A percentile compares a stretch with the other conserved stretches of the same genome.
These are phyloP conservation scores for Clarireedia monteithiana DNA, from an alignment of 2,329 filamentous ascomycete species.

Conservation along the genomic window DNA sequence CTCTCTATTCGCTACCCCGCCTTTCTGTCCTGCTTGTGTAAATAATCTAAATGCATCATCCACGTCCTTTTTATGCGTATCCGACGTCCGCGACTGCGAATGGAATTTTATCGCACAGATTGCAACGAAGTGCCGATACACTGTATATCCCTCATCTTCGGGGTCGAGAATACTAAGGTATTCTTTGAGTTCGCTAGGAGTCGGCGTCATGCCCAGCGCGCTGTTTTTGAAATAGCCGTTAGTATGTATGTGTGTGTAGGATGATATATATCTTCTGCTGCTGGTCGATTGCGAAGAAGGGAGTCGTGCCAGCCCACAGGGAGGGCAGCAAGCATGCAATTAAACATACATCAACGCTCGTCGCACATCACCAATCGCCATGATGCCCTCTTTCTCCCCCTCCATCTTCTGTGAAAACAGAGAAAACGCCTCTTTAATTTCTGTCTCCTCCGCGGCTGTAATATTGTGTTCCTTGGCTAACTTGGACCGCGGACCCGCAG, in stretches of 20 bases:
- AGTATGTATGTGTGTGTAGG: neutral
- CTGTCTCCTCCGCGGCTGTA: constrained; percentile 72
- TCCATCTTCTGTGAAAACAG: constrained; percentile 69
- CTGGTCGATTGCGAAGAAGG: neutral
- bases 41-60: constrained; percentile 80
- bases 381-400: constrained; percentile 58
- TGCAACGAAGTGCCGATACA: constrained; percentile 75
- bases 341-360: constrained; percentile 59
- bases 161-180: constrained; percentile 81
- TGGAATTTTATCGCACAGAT: constrained; percentile 84
- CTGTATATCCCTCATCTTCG: constrained; percentile 66
- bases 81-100: constrained; percentile 42
- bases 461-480: constrained; percentile 90
- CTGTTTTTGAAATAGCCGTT: constrained; percentile 35
- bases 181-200: constrained; percentile 60
- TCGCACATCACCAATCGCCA: constrained; percentile 43
- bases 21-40: constrained; percentile 40
- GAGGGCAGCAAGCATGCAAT: neutral
- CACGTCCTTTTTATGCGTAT: constrained; percentile 57
- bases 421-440: constrained; percentile 84
- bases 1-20: constrained; percentile 34
- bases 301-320: neutral
- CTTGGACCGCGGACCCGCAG: constrained; percentile 56
- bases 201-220: constrained; percentile 71
- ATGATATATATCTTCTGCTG: neutral